These are phyloP conservation scores for Neltuma alba DNA, from an alignment of 306 rosid species.

Conservation along the genomic window DNA sequence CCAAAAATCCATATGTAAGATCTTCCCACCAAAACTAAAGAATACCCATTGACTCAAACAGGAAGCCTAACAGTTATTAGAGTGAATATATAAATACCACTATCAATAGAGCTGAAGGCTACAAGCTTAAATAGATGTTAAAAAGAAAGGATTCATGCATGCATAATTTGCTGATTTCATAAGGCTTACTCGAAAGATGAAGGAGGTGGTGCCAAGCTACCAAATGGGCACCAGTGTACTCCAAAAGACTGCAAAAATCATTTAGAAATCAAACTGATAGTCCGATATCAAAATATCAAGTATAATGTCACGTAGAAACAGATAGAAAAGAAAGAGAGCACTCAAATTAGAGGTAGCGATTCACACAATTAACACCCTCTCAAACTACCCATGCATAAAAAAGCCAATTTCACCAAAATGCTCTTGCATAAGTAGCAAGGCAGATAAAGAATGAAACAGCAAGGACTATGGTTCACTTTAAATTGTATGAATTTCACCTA, in stretches of 20 bases:
- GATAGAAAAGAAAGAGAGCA: conserved; percentile 26
- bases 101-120: neutral
- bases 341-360: conserved; percentile 5
- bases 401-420: conserved; percentile 16
- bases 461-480: conserved; percentile 6
- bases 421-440: conserved; percentile 14
- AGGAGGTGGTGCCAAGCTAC: conserved; percentile 81
- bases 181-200: conserved; percentile 92
- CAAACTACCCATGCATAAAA: neutral
- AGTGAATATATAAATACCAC: conserved; percentile 10
- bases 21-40: neutral
- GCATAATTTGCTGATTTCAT: conserved; percentile 31
- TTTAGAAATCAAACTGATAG: conserved; percentile 29
- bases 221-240: conserved; percentile 99
- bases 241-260: conserved; percentile 88
- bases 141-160: neutral
- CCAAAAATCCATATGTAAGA: conserved; percentile 19
- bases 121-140: conserved; percentile 19
- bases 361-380: neutral
- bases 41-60: neutral
- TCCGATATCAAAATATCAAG: conserved; percentile 25
- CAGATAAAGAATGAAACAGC: conserved; percentile 11
- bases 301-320: neutral
- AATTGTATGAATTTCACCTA: neutral
- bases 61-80: neutral